These are phyloP conservation scores for Fusarium napiforme DNA, from an alignment of 2,329 filamentous ascomycete genomes.

Conservation along the genomic window DNA sequence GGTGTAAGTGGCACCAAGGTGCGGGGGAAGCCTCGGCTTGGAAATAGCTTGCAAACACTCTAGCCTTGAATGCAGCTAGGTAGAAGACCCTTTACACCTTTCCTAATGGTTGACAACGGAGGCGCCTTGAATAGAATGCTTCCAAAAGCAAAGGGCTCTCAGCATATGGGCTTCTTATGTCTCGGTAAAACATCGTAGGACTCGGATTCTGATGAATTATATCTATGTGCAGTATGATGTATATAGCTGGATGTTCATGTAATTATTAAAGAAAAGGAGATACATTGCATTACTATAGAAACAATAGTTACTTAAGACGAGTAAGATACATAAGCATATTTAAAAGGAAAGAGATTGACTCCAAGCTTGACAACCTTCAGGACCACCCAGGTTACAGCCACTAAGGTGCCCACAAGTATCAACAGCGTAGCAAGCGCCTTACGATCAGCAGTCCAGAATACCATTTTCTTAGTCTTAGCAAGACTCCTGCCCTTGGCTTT, in stretches of 20 bases:
- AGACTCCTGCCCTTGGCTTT: background rate
- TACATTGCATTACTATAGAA: accelerated
- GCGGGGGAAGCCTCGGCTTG: background rate
- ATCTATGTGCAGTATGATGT: no score
- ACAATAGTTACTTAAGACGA: accelerated
- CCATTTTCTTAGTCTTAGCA: background rate
- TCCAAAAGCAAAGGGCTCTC: accelerated
- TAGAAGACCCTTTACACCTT: accelerated
- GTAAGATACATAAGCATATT: background rate
- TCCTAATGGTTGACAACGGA: accelerated
- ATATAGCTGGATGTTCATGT: accelerated
- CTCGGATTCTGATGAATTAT: accelerated
- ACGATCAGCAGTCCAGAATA: background rate
- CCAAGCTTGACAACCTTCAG: background rate
- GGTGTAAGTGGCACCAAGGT: background rate
- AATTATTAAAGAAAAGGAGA: accelerated
- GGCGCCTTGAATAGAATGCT: background rate
- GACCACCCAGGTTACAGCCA: accelerated
- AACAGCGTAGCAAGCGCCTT: background rate
- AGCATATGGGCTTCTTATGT: accelerated
- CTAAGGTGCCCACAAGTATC: background rate
- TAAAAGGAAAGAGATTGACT: background rate
- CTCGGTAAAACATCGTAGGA: accelerated
- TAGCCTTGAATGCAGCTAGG: accelerated
- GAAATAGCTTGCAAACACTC: accelerated